Base-by-base conservation (phyloP, 1,284 basidiomycete species). In the Trametes pubescens region DNA sequence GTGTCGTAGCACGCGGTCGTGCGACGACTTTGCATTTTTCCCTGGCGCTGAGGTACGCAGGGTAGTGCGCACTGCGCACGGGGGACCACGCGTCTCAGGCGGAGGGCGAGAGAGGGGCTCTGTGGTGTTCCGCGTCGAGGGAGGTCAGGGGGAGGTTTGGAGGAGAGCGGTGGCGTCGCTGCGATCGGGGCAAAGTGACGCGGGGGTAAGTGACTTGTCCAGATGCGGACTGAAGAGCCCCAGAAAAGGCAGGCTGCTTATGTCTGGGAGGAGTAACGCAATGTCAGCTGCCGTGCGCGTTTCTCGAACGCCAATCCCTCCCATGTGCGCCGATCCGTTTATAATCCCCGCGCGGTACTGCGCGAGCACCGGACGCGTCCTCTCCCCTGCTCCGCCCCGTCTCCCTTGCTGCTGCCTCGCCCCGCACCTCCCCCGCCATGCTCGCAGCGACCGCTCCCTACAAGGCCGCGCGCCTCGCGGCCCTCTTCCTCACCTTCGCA, bases 401-500 rank as follows among this genome's bases (percentile, higher is more conserved):
- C 49, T 7, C 51, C 55, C 32, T 47, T 43, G 35, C 55, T 24
- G 55, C 49, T 43, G 55, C 61, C 29, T 26, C n/a, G 43, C 49
- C 61, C 35, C 21, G 43, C 40, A 40, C 24, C 26, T 51, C 9
- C 9, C 22, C 59, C 52, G 14, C 47, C 44, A 68, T 68, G 67
- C 48, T 62, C 48, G 32, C 64, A 34, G 62, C 60, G 38, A 53
- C 57, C 62, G 53, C 53, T 29, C 59, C 65, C 59, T 58, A 51
- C 67, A 61, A 58, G 26, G 22, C 63, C 58, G 57, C 72, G 51
- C 79, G 80, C 56, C 70, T 80, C 52, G 65, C 65, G 48, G 68
- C 74, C 7, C 75, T 82, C 64, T 70, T 74, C 64, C 72, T 83
- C 59, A 70, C 76, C 57, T 78, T 75, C 66, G 73, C 71, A 26